Evolutionary conservation across 2,329 filamentous ascomycete genomes (phyloP).

Genomic region (Teratosphaeria nubilosa): DNA sequence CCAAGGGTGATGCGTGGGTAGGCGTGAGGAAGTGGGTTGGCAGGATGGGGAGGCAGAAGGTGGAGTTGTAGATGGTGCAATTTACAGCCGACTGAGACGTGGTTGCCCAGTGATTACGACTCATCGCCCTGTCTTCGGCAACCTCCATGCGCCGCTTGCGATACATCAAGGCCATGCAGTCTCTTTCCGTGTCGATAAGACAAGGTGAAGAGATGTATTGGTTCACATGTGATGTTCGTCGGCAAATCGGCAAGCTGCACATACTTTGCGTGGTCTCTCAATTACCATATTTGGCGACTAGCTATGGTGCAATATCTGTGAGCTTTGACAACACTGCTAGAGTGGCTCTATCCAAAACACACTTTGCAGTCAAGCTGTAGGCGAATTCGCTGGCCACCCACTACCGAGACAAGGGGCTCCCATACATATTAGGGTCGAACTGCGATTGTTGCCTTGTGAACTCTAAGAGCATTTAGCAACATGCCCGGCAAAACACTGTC

Average conservation of each 20-base stretch:
- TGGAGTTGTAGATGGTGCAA: neutral
- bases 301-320: neutral
- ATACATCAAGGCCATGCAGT: too few relatives aligned
- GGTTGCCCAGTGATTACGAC: too few relatives aligned
- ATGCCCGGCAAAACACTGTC: neutral
- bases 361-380: neutral
- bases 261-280: neutral
- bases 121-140: too few relatives aligned
- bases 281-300: neutral
- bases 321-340: neutral
- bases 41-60: conserved; percentile 16
- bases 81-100: too few relatives aligned
- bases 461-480: neutral
- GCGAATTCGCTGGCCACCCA: neutral
- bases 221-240: neutral
- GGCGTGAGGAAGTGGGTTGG: conserved; percentile 83
- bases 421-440: neutral
- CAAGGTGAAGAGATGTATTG: too few relatives aligned
- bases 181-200: too few relatives aligned
- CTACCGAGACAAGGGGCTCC: neutral
- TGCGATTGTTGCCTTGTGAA: neutral
- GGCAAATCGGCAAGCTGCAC: neutral
- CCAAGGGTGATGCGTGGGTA: conserved; percentile 79
- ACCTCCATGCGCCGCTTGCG: too few relatives aligned
- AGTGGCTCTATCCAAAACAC: neutral